Evolutionary conservation across 2,329 filamentous ascomycete species (phyloP).

Genomic region (Tolypocladium cylindrosporum): DNA sequence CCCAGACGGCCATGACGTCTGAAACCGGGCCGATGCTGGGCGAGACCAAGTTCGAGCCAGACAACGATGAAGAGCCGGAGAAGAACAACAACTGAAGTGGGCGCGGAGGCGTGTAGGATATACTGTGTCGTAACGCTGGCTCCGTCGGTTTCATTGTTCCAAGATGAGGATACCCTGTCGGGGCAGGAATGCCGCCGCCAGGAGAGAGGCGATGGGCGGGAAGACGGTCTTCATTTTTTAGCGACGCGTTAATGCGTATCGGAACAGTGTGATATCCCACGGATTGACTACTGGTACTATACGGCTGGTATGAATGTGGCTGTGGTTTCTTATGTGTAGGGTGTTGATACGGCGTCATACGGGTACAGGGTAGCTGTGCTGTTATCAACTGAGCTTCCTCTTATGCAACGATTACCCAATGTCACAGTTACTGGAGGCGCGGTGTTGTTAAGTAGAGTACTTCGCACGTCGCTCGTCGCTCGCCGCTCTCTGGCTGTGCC

Average conservation of each 20-base stretch:
- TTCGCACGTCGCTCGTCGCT: neutral
- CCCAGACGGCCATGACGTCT: constrained; percentile 48
- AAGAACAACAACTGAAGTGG: constrained; percentile 18
- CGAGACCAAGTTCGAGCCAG: constrained; percentile 61
- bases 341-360: neutral
- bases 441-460: neutral
- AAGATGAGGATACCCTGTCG: neutral
- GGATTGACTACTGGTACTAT: too few species aligned
- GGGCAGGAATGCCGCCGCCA: neutral
- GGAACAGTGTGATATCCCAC: neutral
- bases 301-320: neutral
- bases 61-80: constrained; percentile 35
- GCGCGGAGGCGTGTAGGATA: neutral
- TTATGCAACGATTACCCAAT: neutral
- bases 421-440: neutral
- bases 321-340: neutral
- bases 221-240: neutral
- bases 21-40: constrained; percentile 49
- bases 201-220: neutral
- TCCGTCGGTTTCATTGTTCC: neutral
- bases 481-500: neutral
- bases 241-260: neutral
- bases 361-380: neutral
- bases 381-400: neutral
- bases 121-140: neutral